phyloP scores from a whole-genome alignment of 805 yeast species.

The Candida methanosorbosa region DNA sequence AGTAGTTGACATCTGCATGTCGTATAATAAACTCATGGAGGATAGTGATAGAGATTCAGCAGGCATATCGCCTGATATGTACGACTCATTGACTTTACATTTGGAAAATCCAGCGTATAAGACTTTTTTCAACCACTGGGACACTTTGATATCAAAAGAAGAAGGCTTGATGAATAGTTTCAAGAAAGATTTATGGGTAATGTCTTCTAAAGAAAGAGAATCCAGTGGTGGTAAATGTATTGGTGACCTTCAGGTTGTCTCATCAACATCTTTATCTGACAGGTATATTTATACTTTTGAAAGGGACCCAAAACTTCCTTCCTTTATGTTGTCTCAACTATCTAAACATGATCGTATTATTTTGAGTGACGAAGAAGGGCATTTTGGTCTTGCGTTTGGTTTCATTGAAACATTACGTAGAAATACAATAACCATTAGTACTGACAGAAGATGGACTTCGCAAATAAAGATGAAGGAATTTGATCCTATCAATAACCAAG shows the following conservation, averaged over 20 bases:
- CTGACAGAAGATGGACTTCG: slow-evolving; percentile 43
- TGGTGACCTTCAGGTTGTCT: slow-evolving; percentile 37
- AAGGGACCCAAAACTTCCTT: slow-evolving; percentile 18
- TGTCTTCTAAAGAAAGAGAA: slow-evolving; percentile 53
- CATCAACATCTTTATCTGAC: slow-evolving; percentile 9
- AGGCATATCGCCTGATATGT: slow-evolving; percentile 42
- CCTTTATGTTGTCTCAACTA: slow-evolving; percentile 37
- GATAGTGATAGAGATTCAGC: slow-evolving; percentile 45
- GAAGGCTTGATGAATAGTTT: slow-evolving; percentile 46
- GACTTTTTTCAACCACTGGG: slow-evolving; percentile 67
- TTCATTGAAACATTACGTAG: slow-evolving; percentile 35
- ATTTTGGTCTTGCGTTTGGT: slow-evolving; percentile 66
- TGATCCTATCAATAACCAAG: slow-evolving; percentile 35
- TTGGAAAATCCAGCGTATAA: slow-evolving; percentile 32
- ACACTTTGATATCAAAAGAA: slow-evolving; percentile 61
- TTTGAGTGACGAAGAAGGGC: slow-evolving; percentile 75
- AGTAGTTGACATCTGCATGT: slow-evolving; percentile 52
- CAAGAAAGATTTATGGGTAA: slow-evolving; percentile 63
- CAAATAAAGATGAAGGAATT: slow-evolving; percentile 33
- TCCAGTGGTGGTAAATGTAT: slow-evolving; percentile 47
- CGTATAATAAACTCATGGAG: slow-evolving; percentile 50
- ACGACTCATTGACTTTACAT: slow-evolving; percentile 42
- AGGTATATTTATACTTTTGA: slow-evolving; percentile 40
- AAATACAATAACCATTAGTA: slow-evolving; percentile 36
- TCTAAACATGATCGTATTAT: slow-evolving; percentile 53